Conservation (phyloP, 768 basidiomycete genomes). For the Pulveroboletus frians region DNA sequence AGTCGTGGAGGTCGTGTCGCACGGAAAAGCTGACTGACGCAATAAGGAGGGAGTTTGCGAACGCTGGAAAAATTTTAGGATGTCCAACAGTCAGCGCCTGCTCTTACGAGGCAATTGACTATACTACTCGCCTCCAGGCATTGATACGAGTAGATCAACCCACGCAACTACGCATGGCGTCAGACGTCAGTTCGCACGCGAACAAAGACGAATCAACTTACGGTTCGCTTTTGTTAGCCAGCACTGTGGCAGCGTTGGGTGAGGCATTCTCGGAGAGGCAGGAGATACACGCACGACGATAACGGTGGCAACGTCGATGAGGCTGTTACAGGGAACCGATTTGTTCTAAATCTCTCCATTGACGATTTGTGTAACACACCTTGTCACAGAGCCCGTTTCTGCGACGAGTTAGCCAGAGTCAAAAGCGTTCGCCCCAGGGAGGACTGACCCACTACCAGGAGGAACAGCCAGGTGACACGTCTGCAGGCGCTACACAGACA, state of each 20-base stretch:
- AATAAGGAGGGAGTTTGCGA: conserved; percentile 13
- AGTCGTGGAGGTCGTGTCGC: neutral
- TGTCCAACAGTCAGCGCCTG: neutral
- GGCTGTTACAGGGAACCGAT: neutral
- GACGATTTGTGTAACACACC: conserved; percentile 3
- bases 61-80: conserved; percentile 13
- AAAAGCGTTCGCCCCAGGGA: neutral
- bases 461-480: neutral
- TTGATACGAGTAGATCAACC: conserved; percentile 11
- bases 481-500: conserved; percentile 3
- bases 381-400: conserved; percentile 15
- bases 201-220: neutral
- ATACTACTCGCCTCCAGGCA: conserved; percentile 16
- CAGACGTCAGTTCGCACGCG: neutral
- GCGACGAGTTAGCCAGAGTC: conserved; percentile 1
- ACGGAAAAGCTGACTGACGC: conserved; percentile 10
- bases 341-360: neutral
- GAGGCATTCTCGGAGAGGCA: neutral
- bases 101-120: no score
- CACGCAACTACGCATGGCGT: conserved; percentile 6
- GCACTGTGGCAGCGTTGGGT: conserved; percentile 5
- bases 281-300: conserved; percentile 10
- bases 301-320: conserved; percentile 4
- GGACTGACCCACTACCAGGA: conserved; percentile 12
- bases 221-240: conserved; percentile 13